phyloP scores from a whole-genome alignment of 2,329 filamentous ascomycete genomes.

The Botrytis paeoniae region DNA sequence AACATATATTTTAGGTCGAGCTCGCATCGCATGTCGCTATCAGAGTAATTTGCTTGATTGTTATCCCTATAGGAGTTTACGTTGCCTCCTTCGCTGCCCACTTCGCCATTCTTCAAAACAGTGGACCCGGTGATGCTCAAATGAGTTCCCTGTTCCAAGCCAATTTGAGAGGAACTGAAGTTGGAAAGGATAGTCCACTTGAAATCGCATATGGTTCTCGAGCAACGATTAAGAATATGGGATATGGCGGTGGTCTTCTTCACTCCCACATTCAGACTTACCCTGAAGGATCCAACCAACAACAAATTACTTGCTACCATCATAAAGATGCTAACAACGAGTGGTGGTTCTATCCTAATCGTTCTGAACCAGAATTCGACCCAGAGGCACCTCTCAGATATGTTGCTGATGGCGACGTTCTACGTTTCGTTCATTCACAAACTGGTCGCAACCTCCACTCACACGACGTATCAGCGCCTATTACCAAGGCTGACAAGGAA shows the following conservation, averaged over 20 bases:
- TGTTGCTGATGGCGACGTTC: slow-evolving; percentile 70
- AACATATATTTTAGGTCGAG: slow-evolving; percentile 44
- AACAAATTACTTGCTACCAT: slow-evolving; percentile 98
- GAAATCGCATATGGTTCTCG: slow-evolving; percentile 88
- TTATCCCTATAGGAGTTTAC: slow-evolving; percentile 88
- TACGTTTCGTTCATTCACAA: slow-evolving; percentile 90
- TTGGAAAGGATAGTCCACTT: slow-evolving; percentile 90
- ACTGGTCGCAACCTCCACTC: slow-evolving; percentile 97
- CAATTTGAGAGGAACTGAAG: slow-evolving; percentile 88
- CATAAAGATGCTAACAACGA: slow-evolving; percentile 99
- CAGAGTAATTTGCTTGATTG: slow-evolving; percentile 80
- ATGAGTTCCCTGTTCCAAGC: slow-evolving; percentile 99
- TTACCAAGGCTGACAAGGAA: slow-evolving; percentile 86
- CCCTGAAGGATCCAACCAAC: slow-evolving; percentile 87
- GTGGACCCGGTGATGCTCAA: slow-evolving; percentile 95
- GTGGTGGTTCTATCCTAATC: slow-evolving; percentile 98
- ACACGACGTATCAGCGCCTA: slow-evolving; percentile 81
- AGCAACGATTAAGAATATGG: slow-evolving; percentile 98
- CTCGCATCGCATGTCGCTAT: slow-evolving; percentile 76
- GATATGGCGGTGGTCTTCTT: slow-evolving; percentile 91
- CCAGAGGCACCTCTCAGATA: slow-evolving; percentile 68
- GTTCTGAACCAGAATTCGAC: slow-evolving; percentile 70
- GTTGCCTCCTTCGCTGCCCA: slow-evolving; percentile 94
- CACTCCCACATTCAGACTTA: slow-evolving; percentile 97
- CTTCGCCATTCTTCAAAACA: slow-evolving; percentile 90